Percentiles rank a stretch among this genome's conserved stretches.
phyloP scores from a whole-genome alignment of 1,139 yeast genomes.

The Hansenula lynferdii region DNA sequence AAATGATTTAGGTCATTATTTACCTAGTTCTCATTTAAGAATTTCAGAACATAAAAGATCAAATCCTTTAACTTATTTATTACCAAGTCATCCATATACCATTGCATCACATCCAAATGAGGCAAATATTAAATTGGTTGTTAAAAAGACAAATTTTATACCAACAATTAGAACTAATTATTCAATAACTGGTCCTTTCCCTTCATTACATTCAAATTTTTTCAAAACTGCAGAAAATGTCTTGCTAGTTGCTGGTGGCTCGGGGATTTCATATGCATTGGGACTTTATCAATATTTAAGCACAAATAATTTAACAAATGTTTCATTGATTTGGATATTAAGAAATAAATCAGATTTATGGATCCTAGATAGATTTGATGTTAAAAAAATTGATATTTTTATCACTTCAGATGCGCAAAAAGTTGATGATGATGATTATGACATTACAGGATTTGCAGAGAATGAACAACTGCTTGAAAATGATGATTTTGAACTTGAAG shows the following conservation, averaged over 20 bases:
- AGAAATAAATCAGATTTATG: conserved; percentile 73
- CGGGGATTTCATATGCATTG: conserved; percentile 78
- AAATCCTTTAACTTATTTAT: conserved; percentile 35
- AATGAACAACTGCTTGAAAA: conserved; percentile 17
- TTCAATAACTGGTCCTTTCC: conserved; percentile 68
- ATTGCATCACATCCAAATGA: conserved; percentile 63
- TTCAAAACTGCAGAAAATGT: conserved; percentile 43
- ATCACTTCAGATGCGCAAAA: conserved; percentile 38
- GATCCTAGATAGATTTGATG: conserved; percentile 56
- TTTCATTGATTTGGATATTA: conserved; percentile 79
- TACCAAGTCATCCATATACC: conserved; percentile 79
- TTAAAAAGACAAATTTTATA: conserved; percentile 47
- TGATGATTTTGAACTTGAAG: conserved; percentile 20
- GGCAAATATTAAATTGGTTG: conserved; percentile 35
- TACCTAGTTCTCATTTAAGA: conserved; percentile 45
- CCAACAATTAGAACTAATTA: conserved; percentile 43
- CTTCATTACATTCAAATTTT: conserved; percentile 39
- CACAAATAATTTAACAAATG: conserved; percentile 64
- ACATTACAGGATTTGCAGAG: conserved; percentile 10
- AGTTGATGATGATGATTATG: conserved; percentile 2
- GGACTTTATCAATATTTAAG: conserved; percentile 71
- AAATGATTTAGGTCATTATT: conserved; percentile 26
- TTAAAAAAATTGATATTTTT: conserved; percentile 61
- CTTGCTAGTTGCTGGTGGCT: conserved; percentile 73
- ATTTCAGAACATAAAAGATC: conserved; percentile 27